Base-by-base conservation (phyloP, 108 stramenopile species). In the Mediolabrus comicus region DNA sequence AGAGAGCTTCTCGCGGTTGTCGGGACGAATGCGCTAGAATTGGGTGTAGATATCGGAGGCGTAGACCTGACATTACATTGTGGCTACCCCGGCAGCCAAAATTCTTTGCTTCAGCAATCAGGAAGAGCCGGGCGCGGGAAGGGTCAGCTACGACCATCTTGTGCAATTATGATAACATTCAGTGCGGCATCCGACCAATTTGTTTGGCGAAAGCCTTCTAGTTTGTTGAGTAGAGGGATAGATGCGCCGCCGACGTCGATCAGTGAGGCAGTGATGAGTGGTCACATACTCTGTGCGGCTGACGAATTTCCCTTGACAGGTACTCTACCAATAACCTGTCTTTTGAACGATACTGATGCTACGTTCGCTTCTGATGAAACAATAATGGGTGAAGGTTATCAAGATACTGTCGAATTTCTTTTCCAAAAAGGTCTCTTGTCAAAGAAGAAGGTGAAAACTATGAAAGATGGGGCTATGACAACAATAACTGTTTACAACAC, bases 1-100 rank as follows among this genome's bases (percentile, higher is more conserved):
- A 77, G 86, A 16, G 71, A 92, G 31, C 84, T 99, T 3, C 51
- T 92, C 19, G 98, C 94, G 19, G 95, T 98, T 8, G 92, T 93
- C 0, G 96, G 94, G 0, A 98, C 97, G 0, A 79, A 72, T 35
- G 98, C 98, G 1, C 83, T 98, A n/a, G 98, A 98, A 72, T 80
- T 98, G 0, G 98, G 98, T 19, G 86, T 99, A 11, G 97, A 99
- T 77, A 86, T 99, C 35, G 98, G 98, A n/a, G 85, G 85, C 3
- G 86, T 99, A 5, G 94, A 97, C 55, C 68, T 96, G 7, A 97
- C 97, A 3, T 54, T 99, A 27, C 98, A 98, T 55, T 83, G 96
- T 53, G 98, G 97, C 2, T 96, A 91, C 69, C 94, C 95, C 19
- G 85, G 87, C 3, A 81, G 78, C 7, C 63, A 71, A 33, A 80